phyloP scores from a whole-genome alignment of 2,329 filamentous ascomycete species.

The Xylogone sp. region DNA sequence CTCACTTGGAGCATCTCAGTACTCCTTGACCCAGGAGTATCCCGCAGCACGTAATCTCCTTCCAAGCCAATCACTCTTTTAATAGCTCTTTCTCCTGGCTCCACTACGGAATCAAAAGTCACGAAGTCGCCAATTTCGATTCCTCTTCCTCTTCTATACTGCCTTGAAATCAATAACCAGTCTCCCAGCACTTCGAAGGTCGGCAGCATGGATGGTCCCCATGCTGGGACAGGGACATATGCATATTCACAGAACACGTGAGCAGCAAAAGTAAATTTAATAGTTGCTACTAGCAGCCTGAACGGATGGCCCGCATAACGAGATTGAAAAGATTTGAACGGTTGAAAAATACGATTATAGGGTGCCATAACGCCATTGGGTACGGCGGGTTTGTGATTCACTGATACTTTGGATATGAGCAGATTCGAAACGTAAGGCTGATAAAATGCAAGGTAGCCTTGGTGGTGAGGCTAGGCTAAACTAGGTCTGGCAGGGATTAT shows the following conservation, averaged over 20 bases:
- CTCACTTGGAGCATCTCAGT: constrained; percentile 55
- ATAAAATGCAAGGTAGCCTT: neutral
- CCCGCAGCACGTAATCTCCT: constrained; percentile 67
- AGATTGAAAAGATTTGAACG: constrained; percentile 2
- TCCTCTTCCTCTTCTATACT: constrained; percentile 64
- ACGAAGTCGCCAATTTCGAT: constrained; percentile 81
- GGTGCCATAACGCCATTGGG: neutral
- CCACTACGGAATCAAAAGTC: constrained; percentile 70
- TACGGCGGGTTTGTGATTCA: neutral
- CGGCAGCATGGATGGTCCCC: constrained; percentile 85
- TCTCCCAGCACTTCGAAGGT: constrained; percentile 69
- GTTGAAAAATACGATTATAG: neutral
- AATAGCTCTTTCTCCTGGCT: constrained; percentile 54
- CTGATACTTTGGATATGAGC: neutral
- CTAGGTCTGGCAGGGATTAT: neutral
- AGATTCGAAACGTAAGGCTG: neutral
- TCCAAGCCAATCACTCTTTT: constrained; percentile 55
- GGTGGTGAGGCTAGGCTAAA: neutral
- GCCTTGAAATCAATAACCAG: constrained; percentile 63
- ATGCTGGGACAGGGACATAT: constrained; percentile 54
- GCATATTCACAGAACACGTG: constrained; percentile 59
- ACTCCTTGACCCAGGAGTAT: constrained; percentile 47
- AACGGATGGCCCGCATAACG: constrained; percentile 27
- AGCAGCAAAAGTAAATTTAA: constrained; percentile 42
- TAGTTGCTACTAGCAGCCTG: constrained; percentile 39